Conservation (phyloP, 768 basidiomycete genomes). For the Lentinula sp. region DNA sequence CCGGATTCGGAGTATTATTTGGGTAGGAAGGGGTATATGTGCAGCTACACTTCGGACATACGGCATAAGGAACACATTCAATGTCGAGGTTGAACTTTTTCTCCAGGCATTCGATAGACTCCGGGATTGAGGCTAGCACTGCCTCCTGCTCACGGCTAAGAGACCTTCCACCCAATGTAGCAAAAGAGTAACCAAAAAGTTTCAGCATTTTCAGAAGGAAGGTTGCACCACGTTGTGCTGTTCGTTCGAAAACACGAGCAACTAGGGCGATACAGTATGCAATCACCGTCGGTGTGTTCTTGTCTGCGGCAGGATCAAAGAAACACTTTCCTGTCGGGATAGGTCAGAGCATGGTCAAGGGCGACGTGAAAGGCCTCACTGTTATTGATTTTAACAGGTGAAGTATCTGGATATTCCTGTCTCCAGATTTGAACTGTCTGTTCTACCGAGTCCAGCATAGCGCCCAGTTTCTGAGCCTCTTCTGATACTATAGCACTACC, state of each 20-base stretch:
- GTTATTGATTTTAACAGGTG: too few relatives aligned
- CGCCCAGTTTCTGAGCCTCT: too few relatives aligned
- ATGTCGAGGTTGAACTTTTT: background rate
- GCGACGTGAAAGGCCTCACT: too few relatives aligned
- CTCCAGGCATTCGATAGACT: background rate
- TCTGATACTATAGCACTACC: too few relatives aligned
- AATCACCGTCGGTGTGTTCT: background rate
- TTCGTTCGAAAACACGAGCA: background rate
- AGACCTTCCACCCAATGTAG: background rate
- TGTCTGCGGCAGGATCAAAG: too few relatives aligned
- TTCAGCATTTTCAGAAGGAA: slow-evolving; percentile 1
- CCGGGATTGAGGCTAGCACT: background rate
- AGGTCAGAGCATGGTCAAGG: too few relatives aligned
- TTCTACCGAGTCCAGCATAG: too few relatives aligned
- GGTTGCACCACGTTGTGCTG: background rate
- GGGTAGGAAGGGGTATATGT: background rate
- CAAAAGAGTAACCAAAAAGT: slow-evolving; percentile 1
- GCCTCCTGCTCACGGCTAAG: background rate
- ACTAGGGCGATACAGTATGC: background rate
- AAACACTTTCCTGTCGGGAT: too few relatives aligned
- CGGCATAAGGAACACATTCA: background rate
- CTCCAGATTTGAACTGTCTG: too few relatives aligned
- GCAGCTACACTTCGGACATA: background rate
- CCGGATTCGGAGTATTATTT: background rate
- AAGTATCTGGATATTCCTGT: too few relatives aligned